Conservation (phyloP, 306 rosid genomes). For the Rubus parviflorus region DNA sequence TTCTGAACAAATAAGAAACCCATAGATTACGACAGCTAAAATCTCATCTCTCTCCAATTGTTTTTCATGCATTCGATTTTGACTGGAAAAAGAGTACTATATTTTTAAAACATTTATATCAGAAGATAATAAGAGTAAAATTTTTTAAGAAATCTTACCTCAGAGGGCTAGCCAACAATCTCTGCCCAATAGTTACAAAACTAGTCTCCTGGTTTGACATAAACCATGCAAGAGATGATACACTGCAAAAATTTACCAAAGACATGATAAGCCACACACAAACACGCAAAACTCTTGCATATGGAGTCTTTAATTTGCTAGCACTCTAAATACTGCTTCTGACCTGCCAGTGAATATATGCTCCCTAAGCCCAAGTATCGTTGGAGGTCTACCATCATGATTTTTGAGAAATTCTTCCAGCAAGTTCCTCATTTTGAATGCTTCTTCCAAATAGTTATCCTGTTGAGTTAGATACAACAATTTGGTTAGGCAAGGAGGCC, state of each 20-base stretch:
- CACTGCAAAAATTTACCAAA: conserved; percentile 59
- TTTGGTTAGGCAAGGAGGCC: conserved; percentile 1
- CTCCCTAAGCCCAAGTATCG: conserved; percentile 97
- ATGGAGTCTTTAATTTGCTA: conserved; percentile 20
- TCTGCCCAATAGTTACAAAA: conserved; percentile 96
- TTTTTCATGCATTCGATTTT: background rate
- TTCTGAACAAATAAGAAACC: background rate
- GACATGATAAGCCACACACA: conserved; percentile 19
- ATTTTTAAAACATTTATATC: background rate
- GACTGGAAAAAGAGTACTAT: background rate
- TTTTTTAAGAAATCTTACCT: conserved; percentile 46
- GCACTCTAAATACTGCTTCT: conserved; percentile 21
- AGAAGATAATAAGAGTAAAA: background rate
- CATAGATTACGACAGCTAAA: background rate
- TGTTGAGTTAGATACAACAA: conserved; percentile 37
- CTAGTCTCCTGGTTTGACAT: conserved; percentile 95
- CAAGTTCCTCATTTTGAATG: conserved; percentile 98
- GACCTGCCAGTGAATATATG: conserved; percentile 97
- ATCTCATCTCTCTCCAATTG: background rate
- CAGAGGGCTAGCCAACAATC: conserved; percentile 87
- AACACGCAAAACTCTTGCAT: background rate
- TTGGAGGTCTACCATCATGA: conserved; percentile 70
- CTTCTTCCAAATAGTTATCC: conserved; percentile 98
- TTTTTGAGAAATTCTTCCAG: conserved; percentile 74
- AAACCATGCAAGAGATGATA: conserved; percentile 97